Percentiles rank a stretch among this genome's conserved stretches.
These are phyloP conservation scores for Chaetomium cochliodes DNA, from an alignment of 495 filamentous ascomycete species.

Conservation along the genomic window DNA sequence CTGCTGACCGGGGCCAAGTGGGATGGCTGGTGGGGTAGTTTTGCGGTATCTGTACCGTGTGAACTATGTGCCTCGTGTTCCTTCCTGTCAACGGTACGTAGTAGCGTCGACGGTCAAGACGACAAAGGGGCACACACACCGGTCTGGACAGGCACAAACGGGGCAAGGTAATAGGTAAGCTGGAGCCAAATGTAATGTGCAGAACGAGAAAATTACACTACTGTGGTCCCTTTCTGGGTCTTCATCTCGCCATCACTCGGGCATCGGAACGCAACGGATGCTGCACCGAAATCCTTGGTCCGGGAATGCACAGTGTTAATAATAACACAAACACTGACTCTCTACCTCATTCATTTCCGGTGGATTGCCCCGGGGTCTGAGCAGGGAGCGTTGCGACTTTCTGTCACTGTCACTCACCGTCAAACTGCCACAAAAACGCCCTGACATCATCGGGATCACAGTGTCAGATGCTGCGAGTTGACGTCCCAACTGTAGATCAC, in stretches of 20 bases:
- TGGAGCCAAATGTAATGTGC: not conserved
- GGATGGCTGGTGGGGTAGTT: constrained; percentile 21
- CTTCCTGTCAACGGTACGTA: not conserved
- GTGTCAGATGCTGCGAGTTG: not conserved
- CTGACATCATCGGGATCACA: constrained; percentile 11
- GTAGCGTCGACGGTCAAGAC: no score
- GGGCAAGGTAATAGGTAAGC: not conserved
- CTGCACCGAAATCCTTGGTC: not conserved
- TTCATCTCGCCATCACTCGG: not conserved
- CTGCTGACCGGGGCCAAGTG: constrained; percentile 18
- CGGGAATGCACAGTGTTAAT: not conserved
- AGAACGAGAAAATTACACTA: not conserved
- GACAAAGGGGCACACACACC: no score
- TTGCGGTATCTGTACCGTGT: constrained; percentile 21
- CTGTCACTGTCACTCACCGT: not conserved
- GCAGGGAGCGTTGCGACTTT: not conserved
- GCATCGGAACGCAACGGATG: not conserved
- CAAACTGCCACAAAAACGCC: not conserved
- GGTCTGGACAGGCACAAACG: not conserved
- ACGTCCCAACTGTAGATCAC: not conserved
- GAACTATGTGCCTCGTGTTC: constrained; percentile 3
- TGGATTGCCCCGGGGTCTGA: not conserved
- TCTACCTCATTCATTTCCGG: not conserved
- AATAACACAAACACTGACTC: not conserved
- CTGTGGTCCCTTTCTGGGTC: not conserved